Percentiles rank a stretch among this genome's conserved stretches.
phyloP scores from a whole-genome alignment of 148 eudicot species.

The Linanthus parryae region DNA sequence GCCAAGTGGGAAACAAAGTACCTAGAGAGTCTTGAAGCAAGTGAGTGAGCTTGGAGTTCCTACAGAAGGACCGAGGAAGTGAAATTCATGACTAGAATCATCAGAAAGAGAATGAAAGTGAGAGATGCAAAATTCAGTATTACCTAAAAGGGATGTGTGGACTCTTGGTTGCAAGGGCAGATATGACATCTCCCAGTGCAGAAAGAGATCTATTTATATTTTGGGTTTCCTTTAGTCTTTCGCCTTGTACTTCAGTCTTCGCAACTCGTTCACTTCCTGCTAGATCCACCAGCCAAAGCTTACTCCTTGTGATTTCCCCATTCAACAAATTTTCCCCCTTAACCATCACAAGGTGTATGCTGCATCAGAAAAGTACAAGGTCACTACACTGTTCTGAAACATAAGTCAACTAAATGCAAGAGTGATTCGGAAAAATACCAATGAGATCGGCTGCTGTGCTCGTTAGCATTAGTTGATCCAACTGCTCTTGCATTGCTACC shows the following conservation, averaged over 20 bases:
- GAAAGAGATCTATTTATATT: conserved; percentile 89
- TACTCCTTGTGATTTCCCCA: conserved; percentile 90
- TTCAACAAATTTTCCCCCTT: conserved; percentile 75
- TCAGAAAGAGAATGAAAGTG: not conserved
- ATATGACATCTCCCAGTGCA: conserved; percentile 93
- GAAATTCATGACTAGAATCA: not conserved
- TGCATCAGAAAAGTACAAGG: conserved; percentile 26
- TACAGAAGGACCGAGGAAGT: conserved; percentile 22
- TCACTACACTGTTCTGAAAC: conserved; percentile 7
- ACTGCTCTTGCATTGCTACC: conserved; percentile 91
- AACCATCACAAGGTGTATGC: conserved; percentile 96
- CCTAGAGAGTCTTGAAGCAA: conserved; percentile 97
- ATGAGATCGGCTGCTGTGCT: conserved; percentile 95
- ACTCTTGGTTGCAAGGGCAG: conserved; percentile 82
- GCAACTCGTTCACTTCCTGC: conserved; percentile 96
- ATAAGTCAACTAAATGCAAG: not conserved
- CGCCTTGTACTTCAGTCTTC: conserved; percentile 92
- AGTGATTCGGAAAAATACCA: conserved; percentile 39
- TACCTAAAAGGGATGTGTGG: conserved; percentile 87
- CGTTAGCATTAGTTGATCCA: conserved; percentile 90
- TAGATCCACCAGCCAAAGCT: conserved; percentile 85
- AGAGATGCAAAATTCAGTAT: not conserved
- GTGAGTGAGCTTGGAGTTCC: conserved; percentile 98
- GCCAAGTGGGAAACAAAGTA: conserved; percentile 22
- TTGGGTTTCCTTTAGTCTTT: conserved; percentile 81